phyloP scores from a whole-genome alignment of 1,284 basidiomycete genomes.

The Naganishia sp. region DNA sequence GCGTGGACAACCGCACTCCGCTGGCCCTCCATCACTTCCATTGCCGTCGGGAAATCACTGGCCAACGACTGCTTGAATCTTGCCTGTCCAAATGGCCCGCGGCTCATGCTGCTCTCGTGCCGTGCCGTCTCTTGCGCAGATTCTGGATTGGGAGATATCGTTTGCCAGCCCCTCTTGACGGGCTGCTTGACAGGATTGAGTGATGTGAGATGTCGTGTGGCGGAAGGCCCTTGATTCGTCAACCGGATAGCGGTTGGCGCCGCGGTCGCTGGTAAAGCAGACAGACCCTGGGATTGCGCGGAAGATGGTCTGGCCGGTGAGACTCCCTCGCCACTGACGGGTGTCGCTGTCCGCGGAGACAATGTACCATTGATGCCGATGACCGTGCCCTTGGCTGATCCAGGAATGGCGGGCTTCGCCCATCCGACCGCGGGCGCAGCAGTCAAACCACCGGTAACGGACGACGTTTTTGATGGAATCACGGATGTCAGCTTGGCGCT shows the following conservation, averaged over 20 bases:
- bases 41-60: conserved; percentile 77
- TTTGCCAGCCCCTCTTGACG: conserved; percentile 22
- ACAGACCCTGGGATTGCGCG: not conserved
- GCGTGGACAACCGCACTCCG: conserved; percentile 43
- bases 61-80: conserved; percentile 22
- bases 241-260: conserved; percentile 37
- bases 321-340: conserved; percentile 10
- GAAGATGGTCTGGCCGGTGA: not conserved
- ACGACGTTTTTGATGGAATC: conserved; percentile 44
- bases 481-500: conserved; percentile 69
- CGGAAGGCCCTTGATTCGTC: conserved; percentile 30
- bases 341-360: conserved; percentile 13
- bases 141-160: conserved; percentile 8
- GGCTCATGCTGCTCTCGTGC: not conserved
- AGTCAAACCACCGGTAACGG: conserved; percentile 34
- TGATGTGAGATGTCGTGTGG: conserved; percentile 16
- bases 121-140: not conserved
- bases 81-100: conserved; percentile 9
- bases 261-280: conserved; percentile 23
- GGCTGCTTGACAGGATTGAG: conserved; percentile 15
- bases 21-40: conserved; percentile 77
- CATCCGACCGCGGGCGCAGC: conserved; percentile 41
- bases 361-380: conserved; percentile 5
- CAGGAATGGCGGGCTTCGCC: conserved; percentile 44
- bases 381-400: conserved; percentile 25